A percentile compares a stretch with the other conserved stretches of the same genome.
phyloP scores from a whole-genome alignment of 179 eudicot genomes.

The Carnegiea gigantea region DNA sequence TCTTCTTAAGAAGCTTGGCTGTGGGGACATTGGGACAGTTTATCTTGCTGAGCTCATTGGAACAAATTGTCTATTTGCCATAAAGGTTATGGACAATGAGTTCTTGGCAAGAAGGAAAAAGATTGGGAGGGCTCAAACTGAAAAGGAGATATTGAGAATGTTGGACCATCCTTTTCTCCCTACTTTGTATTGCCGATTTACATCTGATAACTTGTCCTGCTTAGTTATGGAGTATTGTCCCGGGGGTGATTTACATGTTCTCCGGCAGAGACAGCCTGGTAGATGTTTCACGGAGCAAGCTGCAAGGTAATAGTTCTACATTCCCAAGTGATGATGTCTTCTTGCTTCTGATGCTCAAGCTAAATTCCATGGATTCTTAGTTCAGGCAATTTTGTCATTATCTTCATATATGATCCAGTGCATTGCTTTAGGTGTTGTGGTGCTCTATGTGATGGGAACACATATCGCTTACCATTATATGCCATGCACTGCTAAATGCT shows the following conservation, averaged over 20 bases:
- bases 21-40: slow-evolving; percentile 58
- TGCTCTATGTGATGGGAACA: background rate
- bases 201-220: slow-evolving; percentile 49
- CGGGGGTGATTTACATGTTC: slow-evolving; percentile 56
- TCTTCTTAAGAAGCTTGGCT: slow-evolving; percentile 55
- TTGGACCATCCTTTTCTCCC: slow-evolving; percentile 60
- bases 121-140: slow-evolving; percentile 51
- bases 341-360: slow-evolving; percentile 3
- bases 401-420: background rate
- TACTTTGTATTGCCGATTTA: slow-evolving; percentile 49
- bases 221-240: slow-evolving; percentile 61
- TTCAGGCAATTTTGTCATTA: background rate
- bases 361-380: background rate
- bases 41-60: slow-evolving; percentile 54
- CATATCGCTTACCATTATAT: no score
- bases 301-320: slow-evolving; percentile 38
- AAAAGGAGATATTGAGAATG: slow-evolving; percentile 52
- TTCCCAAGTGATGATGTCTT: background rate
- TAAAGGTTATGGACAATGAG: slow-evolving; percentile 57
- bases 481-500: no score
- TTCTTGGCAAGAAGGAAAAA: slow-evolving; percentile 50
- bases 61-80: slow-evolving; percentile 46
- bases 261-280: slow-evolving; percentile 53
- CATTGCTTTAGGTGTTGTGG: background rate
- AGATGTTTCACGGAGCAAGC: slow-evolving; percentile 56